Evolutionary conservation across 2,329 filamentous ascomycete genomes (phyloP), one percentile per base, ranked within the genome.

Genomic region (Aspergillus piperis): DNA sequence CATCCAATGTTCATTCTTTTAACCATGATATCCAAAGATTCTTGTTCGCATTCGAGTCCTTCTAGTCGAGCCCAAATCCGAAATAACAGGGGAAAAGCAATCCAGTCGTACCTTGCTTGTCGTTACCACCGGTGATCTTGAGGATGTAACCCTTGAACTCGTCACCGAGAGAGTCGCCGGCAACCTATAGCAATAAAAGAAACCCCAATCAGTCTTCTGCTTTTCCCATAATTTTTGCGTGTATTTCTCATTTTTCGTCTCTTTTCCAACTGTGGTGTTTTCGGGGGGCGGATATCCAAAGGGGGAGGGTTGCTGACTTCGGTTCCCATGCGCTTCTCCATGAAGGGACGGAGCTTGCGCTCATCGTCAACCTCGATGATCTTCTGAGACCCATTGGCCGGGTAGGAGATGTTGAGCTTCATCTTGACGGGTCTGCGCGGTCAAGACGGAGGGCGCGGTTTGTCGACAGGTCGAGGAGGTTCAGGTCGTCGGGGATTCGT

Each of bases 81-180:
- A 52, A 57, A 36, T 27, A 27, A 27, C 25, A 36, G 32, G 13
- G 8, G 30, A 30, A 38, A 30, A 57, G 60, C 27, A 55, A 21
- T 62, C 56, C 38, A 58, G 58, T 64, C 75, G 67, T 77, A 78
- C 76, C 95, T 88, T 99, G 96, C 92, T 99, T 99, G 91, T 99
- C 95, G 90, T 99, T 99, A 80, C 96, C 95, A 79, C 95, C 96
- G 77, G 95, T 99, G 86, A 99, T 98, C 81, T 88, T 90, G 90
- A 99, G 92, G 86, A 99, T 89, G 87, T 99, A 99, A 83, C 95
- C 95, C 88, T 97, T 97, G 91, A 96, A 99, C 85, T 99, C 95
- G 80, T 98, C 93, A 78, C 95, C 95, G 77, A 99, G 87, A 79
- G 89, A 90, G 85, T 99, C 96, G 77, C 90, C 95, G 74, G 90